Conservation (phyloP, 306 rosid species). For the Datisca glomerata region DNA sequence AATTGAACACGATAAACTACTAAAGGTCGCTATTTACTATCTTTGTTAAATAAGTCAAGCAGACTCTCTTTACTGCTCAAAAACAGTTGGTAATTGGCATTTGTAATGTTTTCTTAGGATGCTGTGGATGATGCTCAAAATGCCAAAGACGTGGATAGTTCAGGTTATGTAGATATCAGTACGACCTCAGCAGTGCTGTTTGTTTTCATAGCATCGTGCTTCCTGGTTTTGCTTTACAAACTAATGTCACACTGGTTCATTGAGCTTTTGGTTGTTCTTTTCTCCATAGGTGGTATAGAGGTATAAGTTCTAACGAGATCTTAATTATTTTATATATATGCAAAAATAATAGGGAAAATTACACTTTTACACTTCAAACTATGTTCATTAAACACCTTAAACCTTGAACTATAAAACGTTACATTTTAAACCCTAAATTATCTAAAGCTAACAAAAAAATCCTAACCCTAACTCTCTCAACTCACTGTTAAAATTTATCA, state of each 20-base stretch:
- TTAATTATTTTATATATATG: no score
- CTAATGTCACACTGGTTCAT: conserved; percentile 81
- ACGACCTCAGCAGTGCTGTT: conserved; percentile 62
- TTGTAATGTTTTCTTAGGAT: conserved; percentile 68
- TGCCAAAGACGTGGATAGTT: conserved; percentile 20
- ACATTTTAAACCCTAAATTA: no score
- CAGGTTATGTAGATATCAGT: conserved; percentile 66
- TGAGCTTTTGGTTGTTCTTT: conserved; percentile 81
- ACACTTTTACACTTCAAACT: no score
- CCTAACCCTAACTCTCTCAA: no score
- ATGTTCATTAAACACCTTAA: no score
- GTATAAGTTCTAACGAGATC: conserved; percentile 30
- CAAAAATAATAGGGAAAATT: no score
- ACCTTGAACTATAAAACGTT: no score
- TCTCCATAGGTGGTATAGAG: conserved; percentile 92
- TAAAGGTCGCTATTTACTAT: conserved; percentile 42
- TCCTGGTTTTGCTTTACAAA: conserved; percentile 64
- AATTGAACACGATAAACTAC: conserved; percentile 51
- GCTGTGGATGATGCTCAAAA: conserved; percentile 43
- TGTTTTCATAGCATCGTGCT: conserved; percentile 76
- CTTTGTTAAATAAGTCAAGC: not conserved
- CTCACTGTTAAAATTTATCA: no score
- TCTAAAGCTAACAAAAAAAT: no score
- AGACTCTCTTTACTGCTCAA: no score
- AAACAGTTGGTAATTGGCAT: no score